phyloP scores from a whole-genome alignment of 73 alveolate genomes.

The Blepharisma japonicum region DNA sequence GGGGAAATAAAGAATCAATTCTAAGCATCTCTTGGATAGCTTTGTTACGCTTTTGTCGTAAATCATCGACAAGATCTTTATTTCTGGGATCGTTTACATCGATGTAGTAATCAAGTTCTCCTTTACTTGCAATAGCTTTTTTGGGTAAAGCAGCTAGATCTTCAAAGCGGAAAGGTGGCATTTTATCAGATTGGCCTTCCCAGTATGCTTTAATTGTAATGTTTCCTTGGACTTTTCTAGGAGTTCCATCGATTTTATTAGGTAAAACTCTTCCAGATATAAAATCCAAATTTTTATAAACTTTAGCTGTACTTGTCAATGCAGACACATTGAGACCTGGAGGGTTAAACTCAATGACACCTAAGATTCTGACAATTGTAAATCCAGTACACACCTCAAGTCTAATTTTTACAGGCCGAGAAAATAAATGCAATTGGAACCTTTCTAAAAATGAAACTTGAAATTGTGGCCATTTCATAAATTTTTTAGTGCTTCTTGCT shows the following conservation, averaged over 20 bases:
- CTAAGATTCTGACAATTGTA: slow-evolving; percentile 61
- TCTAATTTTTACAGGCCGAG: slow-evolving; percentile 92
- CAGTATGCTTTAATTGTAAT: slow-evolving; percentile 91
- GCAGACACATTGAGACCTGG: slow-evolving; percentile 95
- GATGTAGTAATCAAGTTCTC: slow-evolving; percentile 68
- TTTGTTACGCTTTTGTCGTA: slow-evolving; percentile 72
- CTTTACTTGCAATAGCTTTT: slow-evolving; percentile 55
- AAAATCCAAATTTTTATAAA: slow-evolving; percentile 78
- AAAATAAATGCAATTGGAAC: slow-evolving; percentile 80
- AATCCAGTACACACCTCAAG: slow-evolving; percentile 68
- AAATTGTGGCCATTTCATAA: slow-evolving; percentile 86
- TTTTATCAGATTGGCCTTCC: slow-evolving; percentile 97
- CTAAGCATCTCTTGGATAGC: slow-evolving; percentile 59
- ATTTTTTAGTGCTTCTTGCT: slow-evolving; percentile 69
- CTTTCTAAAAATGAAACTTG: slow-evolving; percentile 84
- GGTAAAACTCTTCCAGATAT: slow-evolving; percentile 31
- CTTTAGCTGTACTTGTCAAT: slow-evolving; percentile 83
- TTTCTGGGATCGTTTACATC: slow-evolving; percentile 98
- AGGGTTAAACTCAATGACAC: slow-evolving; percentile 85
- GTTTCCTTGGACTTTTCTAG: slow-evolving; percentile 56
- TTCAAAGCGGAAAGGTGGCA: slow-evolving; percentile 88
- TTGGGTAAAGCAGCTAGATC: slow-evolving; percentile 67
- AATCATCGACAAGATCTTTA: slow-evolving; percentile 69
- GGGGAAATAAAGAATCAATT: slow-evolving; percentile 81
- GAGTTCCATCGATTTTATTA: slow-evolving; percentile 12